Evolutionary conservation across 257 asterid species (phyloP).

Genomic region (Plantago ovata): DNA sequence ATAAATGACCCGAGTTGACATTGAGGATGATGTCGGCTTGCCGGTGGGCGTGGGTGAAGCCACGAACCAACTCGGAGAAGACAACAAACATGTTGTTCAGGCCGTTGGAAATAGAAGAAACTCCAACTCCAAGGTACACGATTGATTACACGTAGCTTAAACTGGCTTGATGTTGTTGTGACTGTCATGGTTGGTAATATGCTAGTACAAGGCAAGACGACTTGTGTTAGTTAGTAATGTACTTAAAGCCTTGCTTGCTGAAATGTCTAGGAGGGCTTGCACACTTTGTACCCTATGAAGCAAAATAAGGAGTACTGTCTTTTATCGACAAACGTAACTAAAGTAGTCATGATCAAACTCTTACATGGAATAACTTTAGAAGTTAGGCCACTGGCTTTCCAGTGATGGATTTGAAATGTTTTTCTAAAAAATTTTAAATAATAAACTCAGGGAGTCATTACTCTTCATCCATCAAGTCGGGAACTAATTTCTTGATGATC

Average conservation of each 20-base stretch:
- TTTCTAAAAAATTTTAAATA: neutral
- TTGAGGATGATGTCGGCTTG: slow-evolving; percentile 42
- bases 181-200: slow-evolving; percentile 9
- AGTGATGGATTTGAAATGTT: neutral
- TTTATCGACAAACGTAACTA: too few relatives aligned
- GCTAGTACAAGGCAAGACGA: neutral
- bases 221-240: too few relatives aligned
- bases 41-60: slow-evolving; percentile 31
- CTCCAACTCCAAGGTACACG: slow-evolving; percentile 42
- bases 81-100: slow-evolving; percentile 24
- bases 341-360: too few relatives aligned
- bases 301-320: too few relatives aligned
- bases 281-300: too few relatives aligned
- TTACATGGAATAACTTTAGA: neutral
- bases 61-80: slow-evolving; percentile 25
- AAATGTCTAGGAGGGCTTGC: too few relatives aligned
- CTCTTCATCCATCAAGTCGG: too few relatives aligned
- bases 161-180: neutral
- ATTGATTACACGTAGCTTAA: slow-evolving; percentile 5
- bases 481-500: too few relatives aligned
- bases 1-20: slow-evolving; percentile 49
- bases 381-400: neutral
- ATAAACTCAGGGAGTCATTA: too few relatives aligned
- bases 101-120: slow-evolving; percentile 23
- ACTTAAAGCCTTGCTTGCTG: too few relatives aligned